Evolutionary conservation across 371 early-diverging fungal genomes (phyloP), one percentile per base, ranked within the genome.

Genomic region (Mucor indicus): DNA sequence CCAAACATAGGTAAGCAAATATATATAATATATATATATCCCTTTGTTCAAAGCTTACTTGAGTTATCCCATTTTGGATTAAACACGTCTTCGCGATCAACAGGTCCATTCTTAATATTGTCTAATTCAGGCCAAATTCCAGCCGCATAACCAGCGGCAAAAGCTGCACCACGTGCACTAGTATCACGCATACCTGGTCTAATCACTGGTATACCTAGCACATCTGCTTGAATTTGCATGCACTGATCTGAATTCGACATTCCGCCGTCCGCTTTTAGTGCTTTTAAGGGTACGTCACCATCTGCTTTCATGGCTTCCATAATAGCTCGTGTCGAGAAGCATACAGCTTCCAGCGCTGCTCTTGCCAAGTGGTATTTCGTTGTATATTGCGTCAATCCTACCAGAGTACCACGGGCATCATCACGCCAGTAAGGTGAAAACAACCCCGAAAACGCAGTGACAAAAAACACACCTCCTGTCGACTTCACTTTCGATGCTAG

Each of bases 401-500:
- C 81, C 50, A 97, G 80, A 37, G 83, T 75, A 13, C 95, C 96
- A 27, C 93, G 85, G 15, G 93, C 95, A 72, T 95, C 95, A 50
- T 86, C 87, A 27, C 91, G 80, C 98, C 96, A 96, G 67, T 96
- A 90, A 1, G 96, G 98, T 4, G 98, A 93, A 73, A 92, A 94
- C 29, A 96, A 78, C 4, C 96, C 96, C 9, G 89, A 87, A 64
- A 96, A 93, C 1, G 98, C 96, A 0, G 96, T 91, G 25, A 96
- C 93, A 81, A 96, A 97, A 69, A 92, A 88, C 4, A 95, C 92
- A 24, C 92, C 96, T 25, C 89, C 93, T 20, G 86, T 93, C 41
- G 90, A 82, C 22, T 75, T 60, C 12, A 90, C 92, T 47, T 57
- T 58, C 6, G 54, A 24, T 2, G 73, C 73, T 9, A 66, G 36